phyloP scores from a whole-genome alignment of 106 monocot species.

The Apostasia ramifera region DNA sequence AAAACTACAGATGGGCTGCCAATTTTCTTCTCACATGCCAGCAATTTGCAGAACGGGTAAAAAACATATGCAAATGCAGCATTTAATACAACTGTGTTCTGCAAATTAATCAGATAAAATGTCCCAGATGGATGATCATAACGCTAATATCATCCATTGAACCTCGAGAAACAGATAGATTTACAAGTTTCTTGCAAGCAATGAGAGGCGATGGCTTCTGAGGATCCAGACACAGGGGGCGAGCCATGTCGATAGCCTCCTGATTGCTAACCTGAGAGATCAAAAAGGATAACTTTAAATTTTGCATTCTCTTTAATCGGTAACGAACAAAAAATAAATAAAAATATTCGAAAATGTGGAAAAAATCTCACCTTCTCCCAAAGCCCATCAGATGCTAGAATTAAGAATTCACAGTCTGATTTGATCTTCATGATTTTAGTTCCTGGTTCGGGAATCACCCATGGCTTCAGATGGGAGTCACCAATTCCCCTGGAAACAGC shows the following conservation, averaged over 20 bases:
- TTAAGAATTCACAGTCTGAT: constrained; percentile 76
- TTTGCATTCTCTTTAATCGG: neutral
- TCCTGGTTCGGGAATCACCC: constrained; percentile 77
- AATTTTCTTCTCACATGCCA: too few species aligned
- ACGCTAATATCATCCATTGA: constrained; percentile 63
- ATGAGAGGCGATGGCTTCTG: constrained; percentile 24
- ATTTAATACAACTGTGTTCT: too few species aligned
- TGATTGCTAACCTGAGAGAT: constrained; percentile 55
- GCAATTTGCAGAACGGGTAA: too few species aligned
- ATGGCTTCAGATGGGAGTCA: constrained; percentile 77
- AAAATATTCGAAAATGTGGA: neutral
- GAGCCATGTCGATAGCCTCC: constrained; percentile 59
- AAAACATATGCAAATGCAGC: too few species aligned
- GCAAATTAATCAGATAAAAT: constrained; percentile 19
- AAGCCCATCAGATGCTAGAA: constrained; percentile 91
- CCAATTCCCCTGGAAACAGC: constrained; percentile 92
- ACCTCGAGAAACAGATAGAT: constrained; percentile 39
- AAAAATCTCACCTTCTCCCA: constrained; percentile 46
- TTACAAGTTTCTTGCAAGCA: constrained; percentile 59
- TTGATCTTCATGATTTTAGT: constrained; percentile 44
- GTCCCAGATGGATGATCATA: constrained; percentile 49
- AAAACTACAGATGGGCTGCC: too few species aligned
- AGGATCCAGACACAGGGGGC: constrained; percentile 27
- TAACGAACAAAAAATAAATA: neutral
- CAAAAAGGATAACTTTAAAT: neutral